Evolutionary conservation across 75 land plant genomes (phyloP).

Genomic region (Picea glauca): DNA sequence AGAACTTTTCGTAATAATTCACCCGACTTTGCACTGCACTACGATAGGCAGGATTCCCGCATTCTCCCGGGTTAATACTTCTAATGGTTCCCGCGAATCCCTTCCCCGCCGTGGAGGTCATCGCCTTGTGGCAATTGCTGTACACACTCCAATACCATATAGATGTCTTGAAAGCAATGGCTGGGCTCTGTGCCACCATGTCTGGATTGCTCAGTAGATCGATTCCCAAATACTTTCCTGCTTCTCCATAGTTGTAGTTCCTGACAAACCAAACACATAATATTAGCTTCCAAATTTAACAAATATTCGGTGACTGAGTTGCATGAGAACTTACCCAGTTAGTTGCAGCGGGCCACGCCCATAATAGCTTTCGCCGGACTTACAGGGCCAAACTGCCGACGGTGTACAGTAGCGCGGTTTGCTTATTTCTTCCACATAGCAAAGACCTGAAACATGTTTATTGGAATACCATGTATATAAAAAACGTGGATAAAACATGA

Average conservation of each 20-base stretch:
- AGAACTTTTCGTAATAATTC: not conserved
- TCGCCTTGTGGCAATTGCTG: not conserved
- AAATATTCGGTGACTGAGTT: no score
- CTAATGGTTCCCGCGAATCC: slow-evolving; percentile 10
- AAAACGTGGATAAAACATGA: no score
- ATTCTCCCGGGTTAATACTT: slow-evolving; percentile 3
- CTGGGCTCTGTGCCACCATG: not conserved
- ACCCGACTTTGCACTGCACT: not conserved
- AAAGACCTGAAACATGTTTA: not conserved
- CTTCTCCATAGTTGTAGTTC: slow-evolving; percentile 19
- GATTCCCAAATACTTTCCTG: slow-evolving; percentile 10
- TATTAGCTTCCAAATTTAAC: no score
- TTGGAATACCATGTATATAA: no score
- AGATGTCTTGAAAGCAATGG: slow-evolving; percentile 10
- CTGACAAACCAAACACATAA: not conserved
- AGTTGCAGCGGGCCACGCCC: not conserved
- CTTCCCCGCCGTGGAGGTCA: not conserved
- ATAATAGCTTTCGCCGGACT: not conserved
- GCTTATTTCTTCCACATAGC: not conserved
- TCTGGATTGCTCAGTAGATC: slow-evolving; percentile 13
- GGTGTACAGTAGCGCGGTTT: not conserved
- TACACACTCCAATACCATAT: slow-evolving; percentile 15
- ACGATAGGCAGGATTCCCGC: not conserved
- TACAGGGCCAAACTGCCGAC: not conserved
- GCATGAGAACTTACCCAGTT: not conserved